These are phyloP conservation scores for Uronychia setigera DNA, from an alignment of 73 alveolate genomes.

Conservation along the genomic window DNA sequence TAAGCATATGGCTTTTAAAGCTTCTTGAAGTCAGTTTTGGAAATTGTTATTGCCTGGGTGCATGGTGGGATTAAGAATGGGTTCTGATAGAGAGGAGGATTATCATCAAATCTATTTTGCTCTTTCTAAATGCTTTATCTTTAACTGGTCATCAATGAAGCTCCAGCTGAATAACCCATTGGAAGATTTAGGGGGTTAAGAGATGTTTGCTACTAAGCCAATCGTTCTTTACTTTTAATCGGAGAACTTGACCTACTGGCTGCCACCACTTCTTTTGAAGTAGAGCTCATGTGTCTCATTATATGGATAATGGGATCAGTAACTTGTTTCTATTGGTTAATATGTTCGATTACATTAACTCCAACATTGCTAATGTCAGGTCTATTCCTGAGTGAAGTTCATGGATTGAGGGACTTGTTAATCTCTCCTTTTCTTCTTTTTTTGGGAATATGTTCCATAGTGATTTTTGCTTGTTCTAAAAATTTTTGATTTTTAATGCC, in stretches of 20 bases:
- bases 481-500: too few relatives aligned
- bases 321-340: not conserved
- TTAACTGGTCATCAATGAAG: not conserved
- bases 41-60: too few relatives aligned
- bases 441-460: not conserved
- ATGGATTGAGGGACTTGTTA: not conserved
- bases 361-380: not conserved
- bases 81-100: not conserved
- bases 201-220: not conserved
- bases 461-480: not conserved
- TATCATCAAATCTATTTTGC: not conserved
- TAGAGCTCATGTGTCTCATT: not conserved
- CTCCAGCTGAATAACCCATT: not conserved
- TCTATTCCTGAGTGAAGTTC: not conserved
- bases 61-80: not conserved
- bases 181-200: not conserved
- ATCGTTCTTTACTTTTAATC: not conserved
- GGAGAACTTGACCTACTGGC: not conserved
- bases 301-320: not conserved
- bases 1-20: too few relatives aligned
- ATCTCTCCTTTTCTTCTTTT: not conserved
- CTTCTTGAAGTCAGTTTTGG: too few relatives aligned
- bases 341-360: not conserved
- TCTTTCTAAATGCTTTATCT: not conserved
- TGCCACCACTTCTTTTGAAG: not conserved